phyloP scores from a whole-genome alignment of 1,284 basidiomycete species.

The Waitea zeae region DNA sequence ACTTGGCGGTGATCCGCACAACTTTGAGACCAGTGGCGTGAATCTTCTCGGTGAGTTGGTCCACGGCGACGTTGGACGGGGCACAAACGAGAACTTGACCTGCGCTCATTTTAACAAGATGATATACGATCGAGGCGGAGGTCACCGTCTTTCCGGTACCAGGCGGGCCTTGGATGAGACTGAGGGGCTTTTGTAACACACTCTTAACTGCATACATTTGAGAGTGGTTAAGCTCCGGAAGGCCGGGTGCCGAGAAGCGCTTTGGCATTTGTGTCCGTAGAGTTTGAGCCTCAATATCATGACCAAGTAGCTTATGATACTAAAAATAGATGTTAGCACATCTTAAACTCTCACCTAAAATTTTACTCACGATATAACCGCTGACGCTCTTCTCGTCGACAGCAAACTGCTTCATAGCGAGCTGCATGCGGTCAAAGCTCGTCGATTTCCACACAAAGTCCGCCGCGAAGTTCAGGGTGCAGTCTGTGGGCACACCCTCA shows the following conservation, averaged over 20 bases:
- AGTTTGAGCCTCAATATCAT: slow-evolving; percentile 85
- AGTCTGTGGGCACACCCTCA: slow-evolving; percentile 89
- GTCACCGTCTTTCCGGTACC: slow-evolving; percentile 99
- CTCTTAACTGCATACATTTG: slow-evolving; percentile 99
- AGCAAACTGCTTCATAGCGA: slow-evolving; percentile 98
- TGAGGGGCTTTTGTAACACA: slow-evolving; percentile 95
- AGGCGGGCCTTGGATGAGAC: slow-evolving; percentile 95
- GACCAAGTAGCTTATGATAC: slow-evolving; percentile 97
- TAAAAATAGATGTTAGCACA: slow-evolving; percentile 14
- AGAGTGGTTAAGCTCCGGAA: slow-evolving; percentile 97
- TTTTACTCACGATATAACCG: slow-evolving; percentile 75
- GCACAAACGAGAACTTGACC: slow-evolving; percentile 98
- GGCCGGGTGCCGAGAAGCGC: slow-evolving; percentile 89
- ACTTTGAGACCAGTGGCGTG: slow-evolving; percentile 95
- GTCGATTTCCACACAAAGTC: slow-evolving; percentile 99
- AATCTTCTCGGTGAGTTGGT: slow-evolving; percentile 98
- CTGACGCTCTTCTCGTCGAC: slow-evolving; percentile 98
- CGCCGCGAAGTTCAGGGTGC: slow-evolving; percentile 88
- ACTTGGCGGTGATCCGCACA: slow-evolving; percentile 94
- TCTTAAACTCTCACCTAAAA: slow-evolving; percentile 4
- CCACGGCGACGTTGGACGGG: slow-evolving; percentile 98
- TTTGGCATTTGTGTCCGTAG: slow-evolving; percentile 91
- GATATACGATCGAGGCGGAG: slow-evolving; percentile 98
- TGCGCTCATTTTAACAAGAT: slow-evolving; percentile 98
- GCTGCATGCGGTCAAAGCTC: slow-evolving; percentile 97